Evolutionary conservation across 2,329 filamentous ascomycete genomes (phyloP).

Genomic region (Neopestalotiopsis rosae): DNA sequence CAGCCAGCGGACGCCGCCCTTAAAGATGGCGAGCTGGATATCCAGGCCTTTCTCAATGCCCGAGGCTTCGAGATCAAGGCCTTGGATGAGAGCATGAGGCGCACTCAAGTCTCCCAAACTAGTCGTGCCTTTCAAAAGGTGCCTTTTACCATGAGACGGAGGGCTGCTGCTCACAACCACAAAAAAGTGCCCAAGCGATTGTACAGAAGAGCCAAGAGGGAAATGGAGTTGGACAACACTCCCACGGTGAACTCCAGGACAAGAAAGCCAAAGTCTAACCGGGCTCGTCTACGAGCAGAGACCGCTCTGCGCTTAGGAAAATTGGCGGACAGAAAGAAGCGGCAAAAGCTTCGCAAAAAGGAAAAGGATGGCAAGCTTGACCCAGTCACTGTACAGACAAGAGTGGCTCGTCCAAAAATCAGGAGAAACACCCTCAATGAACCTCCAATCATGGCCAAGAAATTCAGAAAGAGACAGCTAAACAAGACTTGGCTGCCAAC

Average conservation of each 20-base stretch:
- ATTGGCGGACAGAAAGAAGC: constrained; percentile 60
- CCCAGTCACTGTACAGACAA: constrained; percentile 41
- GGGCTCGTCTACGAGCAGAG: constrained; percentile 71
- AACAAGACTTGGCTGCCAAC: constrained; percentile 95
- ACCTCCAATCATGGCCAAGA: constrained; percentile 59
- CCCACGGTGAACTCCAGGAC: constrained; percentile 74
- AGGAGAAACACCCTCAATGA: constrained; percentile 73
- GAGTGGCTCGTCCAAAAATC: constrained; percentile 65
- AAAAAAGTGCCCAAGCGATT: constrained; percentile 85
- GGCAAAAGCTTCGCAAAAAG: constrained; percentile 40
- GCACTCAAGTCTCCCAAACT: constrained; percentile 65
- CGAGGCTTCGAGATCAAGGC: constrained; percentile 90
- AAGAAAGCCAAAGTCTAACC: constrained; percentile 64
- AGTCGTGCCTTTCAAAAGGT: constrained; percentile 90
- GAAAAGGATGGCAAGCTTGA: constrained; percentile 39
- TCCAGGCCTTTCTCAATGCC: constrained; percentile 82
- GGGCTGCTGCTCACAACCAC: constrained; percentile 94
- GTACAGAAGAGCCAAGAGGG: constrained; percentile 67
- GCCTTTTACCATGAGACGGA: constrained; percentile 79
- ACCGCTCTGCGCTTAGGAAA: constrained; percentile 74
- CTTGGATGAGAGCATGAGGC: constrained; percentile 80
- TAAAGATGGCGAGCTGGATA: constrained; percentile 80
- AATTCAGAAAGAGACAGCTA: constrained; percentile 83
- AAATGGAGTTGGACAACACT: constrained; percentile 92
- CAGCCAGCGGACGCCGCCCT: constrained; percentile 57